phyloP scores from a whole-genome alignment of 306 rosid genomes.

The Trifolium subterraneum region DNA sequence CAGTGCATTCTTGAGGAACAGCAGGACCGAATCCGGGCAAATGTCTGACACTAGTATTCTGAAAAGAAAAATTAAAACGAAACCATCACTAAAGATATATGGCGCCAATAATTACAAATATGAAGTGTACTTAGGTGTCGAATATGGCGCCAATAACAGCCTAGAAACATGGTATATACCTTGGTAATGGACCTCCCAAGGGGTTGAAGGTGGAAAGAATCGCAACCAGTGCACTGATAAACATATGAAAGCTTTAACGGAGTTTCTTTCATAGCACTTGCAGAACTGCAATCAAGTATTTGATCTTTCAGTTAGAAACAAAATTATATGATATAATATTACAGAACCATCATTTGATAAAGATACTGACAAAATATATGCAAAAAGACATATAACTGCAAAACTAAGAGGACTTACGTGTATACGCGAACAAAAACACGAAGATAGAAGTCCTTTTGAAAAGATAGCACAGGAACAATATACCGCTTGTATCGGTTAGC shows the following conservation, averaged over 20 bases:
- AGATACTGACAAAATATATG: slow-evolving; percentile 12
- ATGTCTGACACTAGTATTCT: slow-evolving; percentile 85
- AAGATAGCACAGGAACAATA: slow-evolving; percentile 93
- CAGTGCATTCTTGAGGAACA: slow-evolving; percentile 88
- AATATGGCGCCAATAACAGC: slow-evolving; percentile 21
- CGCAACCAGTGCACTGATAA: slow-evolving; percentile 96
- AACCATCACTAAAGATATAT: slow-evolving; percentile 12
- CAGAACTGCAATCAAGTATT: slow-evolving; percentile 75
- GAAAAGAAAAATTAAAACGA: slow-evolving; percentile 25
- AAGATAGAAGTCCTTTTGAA: slow-evolving; percentile 91
- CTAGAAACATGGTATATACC: slow-evolving; percentile 57
- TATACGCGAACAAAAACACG: slow-evolving; percentile 91
- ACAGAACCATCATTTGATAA: slow-evolving; percentile 22
- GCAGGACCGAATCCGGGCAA: slow-evolving; percentile 90
- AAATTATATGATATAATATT: slow-evolving; percentile 22
- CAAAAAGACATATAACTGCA: slow-evolving; percentile 6
- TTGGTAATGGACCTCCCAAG: slow-evolving; percentile 83
- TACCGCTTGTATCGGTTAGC: slow-evolving; percentile 98
- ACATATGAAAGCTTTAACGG: slow-evolving; percentile 97
- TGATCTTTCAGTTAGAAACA: slow-evolving; percentile 39
- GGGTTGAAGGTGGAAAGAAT: slow-evolving; percentile 94
- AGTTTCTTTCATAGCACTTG: slow-evolving; percentile 93
- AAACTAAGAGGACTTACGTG: slow-evolving; percentile 60
- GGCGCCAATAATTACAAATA: not conserved
- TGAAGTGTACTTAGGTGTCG: not conserved